These are phyloP conservation scores for Tilletia setariae DNA, from an alignment of 1,284 basidiomycete genomes.

Conservation along the genomic window DNA sequence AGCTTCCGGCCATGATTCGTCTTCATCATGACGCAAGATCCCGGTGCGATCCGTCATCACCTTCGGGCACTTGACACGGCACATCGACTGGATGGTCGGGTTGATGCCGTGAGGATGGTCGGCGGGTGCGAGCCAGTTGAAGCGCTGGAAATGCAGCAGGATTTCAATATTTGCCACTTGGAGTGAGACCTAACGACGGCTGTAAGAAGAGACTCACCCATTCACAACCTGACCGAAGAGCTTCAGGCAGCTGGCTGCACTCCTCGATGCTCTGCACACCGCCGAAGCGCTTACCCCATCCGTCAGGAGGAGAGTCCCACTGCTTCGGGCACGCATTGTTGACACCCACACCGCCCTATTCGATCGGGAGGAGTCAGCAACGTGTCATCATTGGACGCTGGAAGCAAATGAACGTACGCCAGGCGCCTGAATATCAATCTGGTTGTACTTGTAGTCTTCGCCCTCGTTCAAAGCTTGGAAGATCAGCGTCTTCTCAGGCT, in stretches of 20 bases:
- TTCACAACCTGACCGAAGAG: neutral
- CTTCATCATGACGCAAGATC: neutral
- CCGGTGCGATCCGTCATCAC: neutral
- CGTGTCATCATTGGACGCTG: too few species aligned
- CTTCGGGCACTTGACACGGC: neutral
- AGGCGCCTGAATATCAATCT: neutral
- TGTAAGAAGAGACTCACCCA: neutral
- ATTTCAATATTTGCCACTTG: neutral
- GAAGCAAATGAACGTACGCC: neutral
- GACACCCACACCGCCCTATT: neutral
- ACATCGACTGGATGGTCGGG: slow-evolving; percentile 2
- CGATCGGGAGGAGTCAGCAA: too few species aligned
- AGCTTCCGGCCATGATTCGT: neutral
- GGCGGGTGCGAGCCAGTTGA: neutral
- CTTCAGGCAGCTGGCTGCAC: neutral
- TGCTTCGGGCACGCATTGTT: neutral
- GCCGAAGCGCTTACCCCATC: neutral
- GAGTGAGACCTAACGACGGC: neutral
- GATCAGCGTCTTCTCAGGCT: neutral
- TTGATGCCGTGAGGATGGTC: neutral
- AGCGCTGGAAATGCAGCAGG: neutral
- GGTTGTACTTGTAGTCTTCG: neutral
- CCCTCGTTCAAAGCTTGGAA: neutral
- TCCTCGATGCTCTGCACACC: neutral
- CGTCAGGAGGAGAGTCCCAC: neutral